Percentiles rank a stretch among this genome's conserved stretches.
phyloP scores from a whole-genome alignment of 2,329 filamentous ascomycete species.

The Neofusicoccum cordaticola region DNA sequence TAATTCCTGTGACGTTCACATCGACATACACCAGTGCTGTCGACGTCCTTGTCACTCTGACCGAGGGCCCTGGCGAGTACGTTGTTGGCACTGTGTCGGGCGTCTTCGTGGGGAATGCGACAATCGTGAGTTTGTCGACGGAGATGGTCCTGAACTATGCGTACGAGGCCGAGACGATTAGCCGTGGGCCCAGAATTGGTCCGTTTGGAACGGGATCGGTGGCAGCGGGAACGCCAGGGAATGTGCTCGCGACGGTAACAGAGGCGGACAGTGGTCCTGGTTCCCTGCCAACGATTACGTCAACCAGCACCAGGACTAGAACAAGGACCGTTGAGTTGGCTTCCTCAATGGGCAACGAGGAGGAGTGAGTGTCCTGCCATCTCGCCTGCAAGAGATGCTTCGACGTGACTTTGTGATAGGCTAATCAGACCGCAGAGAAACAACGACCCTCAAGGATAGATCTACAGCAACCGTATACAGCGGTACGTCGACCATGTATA shows the following conservation, averaged over 20 bases:
- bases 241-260: neutral
- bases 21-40: conserved; percentile 35
- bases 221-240: neutral
- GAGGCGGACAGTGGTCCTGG: neutral
- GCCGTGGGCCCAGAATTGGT: conserved; percentile 10
- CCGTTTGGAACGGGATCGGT: neutral
- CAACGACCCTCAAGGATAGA: neutral
- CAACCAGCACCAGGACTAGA: conserved; percentile 7
- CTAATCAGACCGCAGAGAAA: neutral
- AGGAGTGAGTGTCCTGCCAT: neutral
- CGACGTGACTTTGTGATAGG: neutral
- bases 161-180: conserved; percentile 34
- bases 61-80: conserved; percentile 28
- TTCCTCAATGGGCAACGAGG: neutral
- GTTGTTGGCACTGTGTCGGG: conserved; percentile 40
- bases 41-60: conserved; percentile 40
- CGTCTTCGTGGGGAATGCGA: conserved; percentile 38
- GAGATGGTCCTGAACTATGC: conserved; percentile 37
- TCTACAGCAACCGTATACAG: conserved; percentile 1
- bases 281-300: neutral
- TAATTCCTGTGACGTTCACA: conserved; percentile 37
- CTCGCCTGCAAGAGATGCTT: neutral
- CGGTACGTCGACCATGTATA: conserved; percentile 4
- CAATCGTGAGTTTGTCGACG: conserved; percentile 40
- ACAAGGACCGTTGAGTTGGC: conserved; percentile 1